Evolutionary conservation across 345 rosid genomes (phyloP), one percentile per base, ranked within the genome.

Genomic region (Microcos paniculata): DNA sequence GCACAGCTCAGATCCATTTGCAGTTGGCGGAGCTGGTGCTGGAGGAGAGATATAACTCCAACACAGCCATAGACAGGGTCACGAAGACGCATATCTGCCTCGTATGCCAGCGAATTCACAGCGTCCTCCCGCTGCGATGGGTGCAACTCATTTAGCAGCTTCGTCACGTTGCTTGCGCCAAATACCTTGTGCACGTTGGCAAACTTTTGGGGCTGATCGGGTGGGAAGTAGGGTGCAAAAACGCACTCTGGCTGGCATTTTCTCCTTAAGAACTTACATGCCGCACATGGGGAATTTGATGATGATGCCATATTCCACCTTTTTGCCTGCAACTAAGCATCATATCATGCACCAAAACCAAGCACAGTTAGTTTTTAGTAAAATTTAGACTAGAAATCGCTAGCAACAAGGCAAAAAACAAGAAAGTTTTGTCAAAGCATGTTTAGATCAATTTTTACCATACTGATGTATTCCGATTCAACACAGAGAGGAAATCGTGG

Each of bases 1-100:
- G 93, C 93, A 6, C 88, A 81, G 84, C 84, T 84, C 52, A 80
- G 85, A 62, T 85, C 88, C 65, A 73, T 62, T 31, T 85, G 88
- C 63, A 85, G 84, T 30, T 85, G 85, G 49, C 84, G 83, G 73
- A 85, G 85, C 45, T 78, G 78, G 73, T 85, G 88, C 66, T 85
- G 88, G 46, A 85, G 84, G 72, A 82, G 78, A 0, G 85, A 85
- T 23, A 85, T 85, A 33, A 82, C 80, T 4, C 88, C 88, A 0
- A 85, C 88, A 49, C 88, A 85, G 72, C 88, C 88, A 23, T 85
- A 85, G 43, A 85, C 88, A 4, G 88, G 85, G 77, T 82, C 85
- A 0, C 82, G 80, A 24, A 82, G 82, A 21, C 88, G 85, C 82
- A 78, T 80, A 49, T 85, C 88, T 0, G 88, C 88, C 73, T 85